Conservation (phyloP, 1,284 basidiomycete genomes). For the Gomphus bonarii region DNA sequence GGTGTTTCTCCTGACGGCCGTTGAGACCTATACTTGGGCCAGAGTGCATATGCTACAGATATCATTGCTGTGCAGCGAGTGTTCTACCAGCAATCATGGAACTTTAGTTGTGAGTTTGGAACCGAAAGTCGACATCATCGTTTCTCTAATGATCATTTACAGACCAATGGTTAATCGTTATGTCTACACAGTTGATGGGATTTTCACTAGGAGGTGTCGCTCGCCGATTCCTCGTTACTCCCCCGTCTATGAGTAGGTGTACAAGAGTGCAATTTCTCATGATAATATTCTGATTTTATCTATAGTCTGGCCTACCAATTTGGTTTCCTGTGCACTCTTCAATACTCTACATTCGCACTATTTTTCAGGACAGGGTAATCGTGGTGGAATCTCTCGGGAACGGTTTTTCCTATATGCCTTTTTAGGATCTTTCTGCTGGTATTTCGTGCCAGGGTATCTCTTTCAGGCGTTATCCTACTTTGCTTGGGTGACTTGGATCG, state of each 20-base stretch:
- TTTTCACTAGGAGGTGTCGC: conserved; percentile 79
- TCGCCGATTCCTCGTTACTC: conserved; percentile 72
- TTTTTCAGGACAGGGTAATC: conserved; percentile 51
- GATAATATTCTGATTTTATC: conserved; percentile 7
- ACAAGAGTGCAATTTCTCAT: neutral
- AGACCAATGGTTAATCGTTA: conserved; percentile 72
- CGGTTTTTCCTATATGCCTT: conserved; percentile 69
- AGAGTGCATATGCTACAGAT: conserved; percentile 44
- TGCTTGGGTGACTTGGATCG: conserved; percentile 73
- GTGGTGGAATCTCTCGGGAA: conserved; percentile 61
- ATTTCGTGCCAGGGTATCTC: conserved; percentile 65
- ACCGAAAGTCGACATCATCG: conserved; percentile 12
- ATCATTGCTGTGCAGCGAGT: conserved; percentile 68
- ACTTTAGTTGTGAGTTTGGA: conserved; percentile 43
- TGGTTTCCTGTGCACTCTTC: conserved; percentile 79
- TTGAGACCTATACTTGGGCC: neutral
- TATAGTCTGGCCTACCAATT: conserved; percentile 75
- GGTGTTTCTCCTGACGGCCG: neutral
- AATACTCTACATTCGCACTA: conserved; percentile 58
- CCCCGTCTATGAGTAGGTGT: conserved; percentile 70
- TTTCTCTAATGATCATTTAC: conserved; percentile 14
- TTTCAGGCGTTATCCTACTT: conserved; percentile 59
- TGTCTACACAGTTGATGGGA: conserved; percentile 82
- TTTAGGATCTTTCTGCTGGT: conserved; percentile 56
- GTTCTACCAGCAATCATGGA: conserved; percentile 55